Evolutionary conservation across 129 eudicot species (phyloP).

Genomic region (Flaveria robusta): DNA sequence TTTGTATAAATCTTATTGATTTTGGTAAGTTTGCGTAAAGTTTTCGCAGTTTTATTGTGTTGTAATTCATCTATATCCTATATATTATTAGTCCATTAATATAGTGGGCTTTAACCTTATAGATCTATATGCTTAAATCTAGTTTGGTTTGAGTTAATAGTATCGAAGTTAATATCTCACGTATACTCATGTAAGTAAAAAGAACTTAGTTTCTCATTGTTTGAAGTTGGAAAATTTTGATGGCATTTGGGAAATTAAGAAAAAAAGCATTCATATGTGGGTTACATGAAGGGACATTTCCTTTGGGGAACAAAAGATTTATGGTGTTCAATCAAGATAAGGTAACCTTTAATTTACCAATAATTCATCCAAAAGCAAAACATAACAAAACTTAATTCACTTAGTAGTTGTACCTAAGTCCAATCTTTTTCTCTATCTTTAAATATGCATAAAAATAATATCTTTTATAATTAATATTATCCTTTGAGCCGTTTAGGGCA

Average conservation of each 20-base stretch:
- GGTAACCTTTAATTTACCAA: slow-evolving; percentile 25
- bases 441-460: not conserved
- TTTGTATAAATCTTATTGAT: no score
- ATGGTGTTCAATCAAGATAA: slow-evolving; percentile 38
- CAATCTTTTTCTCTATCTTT: not conserved
- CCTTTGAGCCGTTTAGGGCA: not conserved
- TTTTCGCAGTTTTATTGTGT: no score
- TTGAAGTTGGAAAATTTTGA: not conserved
- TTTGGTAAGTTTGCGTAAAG: no score
- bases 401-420: slow-evolving; percentile 16
- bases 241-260: slow-evolving; percentile 12
- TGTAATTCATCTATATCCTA: no score
- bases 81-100: no score
- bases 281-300: slow-evolving; percentile 15
- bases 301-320: slow-evolving; percentile 26
- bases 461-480: not conserved
- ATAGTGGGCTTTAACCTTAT: not conserved
- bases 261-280: slow-evolving; percentile 11
- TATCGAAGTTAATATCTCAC: not conserved
- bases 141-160: not conserved
- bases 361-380: slow-evolving; percentile 18
- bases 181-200: not conserved
- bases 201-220: not conserved
- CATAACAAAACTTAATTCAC: not conserved
- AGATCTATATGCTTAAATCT: not conserved